Conservation (phyloP, 139 green algal species). For the Desmodesmus armatus region DNA sequence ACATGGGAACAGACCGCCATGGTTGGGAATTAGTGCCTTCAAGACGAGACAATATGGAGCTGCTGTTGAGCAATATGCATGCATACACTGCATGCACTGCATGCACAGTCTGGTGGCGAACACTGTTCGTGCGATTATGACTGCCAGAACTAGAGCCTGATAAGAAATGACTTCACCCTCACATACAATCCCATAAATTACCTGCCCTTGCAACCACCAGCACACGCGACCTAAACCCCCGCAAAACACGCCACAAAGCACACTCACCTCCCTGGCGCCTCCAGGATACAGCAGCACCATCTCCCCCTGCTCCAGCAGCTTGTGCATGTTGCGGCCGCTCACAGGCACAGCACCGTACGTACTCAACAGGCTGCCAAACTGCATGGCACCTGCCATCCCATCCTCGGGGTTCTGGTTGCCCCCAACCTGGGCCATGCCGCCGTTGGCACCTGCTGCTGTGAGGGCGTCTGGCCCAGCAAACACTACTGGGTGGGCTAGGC, state of each 20-base stretch:
- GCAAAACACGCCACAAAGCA: no score
- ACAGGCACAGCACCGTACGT: conserved; percentile 95
- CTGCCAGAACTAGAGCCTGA: no score
- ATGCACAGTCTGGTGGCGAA: no score
- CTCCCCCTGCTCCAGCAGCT: conserved; percentile 82
- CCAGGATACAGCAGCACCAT: conserved; percentile 92
- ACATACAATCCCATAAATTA: no score
- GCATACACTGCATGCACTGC: background rate
- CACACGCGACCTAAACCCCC: background rate
- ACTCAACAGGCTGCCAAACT: conserved; percentile 75
- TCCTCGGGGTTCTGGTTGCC: conserved; percentile 20
- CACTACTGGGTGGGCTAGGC: conserved; percentile 84
- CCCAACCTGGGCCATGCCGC: conserved; percentile 23
- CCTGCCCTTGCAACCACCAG: no score
- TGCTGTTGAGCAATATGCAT: no score
- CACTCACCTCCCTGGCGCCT: conserved; percentile 77
- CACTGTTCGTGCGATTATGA: no score
- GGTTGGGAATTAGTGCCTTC: no score
- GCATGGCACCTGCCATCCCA: conserved; percentile 9
- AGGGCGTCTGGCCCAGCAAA: conserved; percentile 44
- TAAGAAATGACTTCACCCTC: no score
- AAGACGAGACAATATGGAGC: no score
- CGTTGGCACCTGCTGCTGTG: background rate
- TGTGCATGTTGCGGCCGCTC: conserved; percentile 78
- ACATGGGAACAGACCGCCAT: no score